Base-by-base conservation (phyloP, 805 yeast genomes). In the Kurtzmaniella fragi region DNA sequence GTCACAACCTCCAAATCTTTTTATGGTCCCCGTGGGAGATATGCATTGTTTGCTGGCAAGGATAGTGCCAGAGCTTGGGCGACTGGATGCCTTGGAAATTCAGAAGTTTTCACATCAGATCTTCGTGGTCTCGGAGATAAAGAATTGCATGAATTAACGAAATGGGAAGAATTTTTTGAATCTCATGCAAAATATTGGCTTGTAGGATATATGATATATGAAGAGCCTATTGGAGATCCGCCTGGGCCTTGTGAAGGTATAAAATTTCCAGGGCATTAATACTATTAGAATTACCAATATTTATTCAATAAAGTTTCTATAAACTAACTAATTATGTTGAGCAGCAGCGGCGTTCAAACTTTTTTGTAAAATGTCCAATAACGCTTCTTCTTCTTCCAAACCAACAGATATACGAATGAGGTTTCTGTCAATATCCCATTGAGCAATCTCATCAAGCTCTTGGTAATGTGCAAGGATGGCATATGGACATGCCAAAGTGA, bases 401-500 rank as follows among this genome's bases (percentile, higher is more conserved):
- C 98, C 98, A 40, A 90, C 75, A 57, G 95, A 84, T 40, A 90
- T 72, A 56, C 97, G 71, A 35, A 90, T 80, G 44, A 90, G 63
- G 54, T 82, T 74, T 43, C 80, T 67, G 54, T 86, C 95, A 26
- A 89, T 86, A 2, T 93, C 95, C 82, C 87, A 89, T 50, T 78
- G 67, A 37, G 75, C 85, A 16, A 85, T 82, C 52, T 80, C 88
- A 43, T 86, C 91, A 41, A 88, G 63, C 59, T 89, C 96, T 39
- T 70, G 73, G 59, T 79, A 87, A 58, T 89, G 96, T 2, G 95
- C 95, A 42, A 90, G 68, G 34, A 90, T 76, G 5, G 95, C 75
- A 61, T 90, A 90, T 7, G 97, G 96, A 56, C 95, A 89, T 4
- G 89, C 89, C 49, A 89, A 67, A 0, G 95, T 83, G 64, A 87